Percentiles rank a stretch among this genome's conserved stretches.
Conservation (phyloP, 176 grass and related monocot species). For the Oryza punctata region DNA sequence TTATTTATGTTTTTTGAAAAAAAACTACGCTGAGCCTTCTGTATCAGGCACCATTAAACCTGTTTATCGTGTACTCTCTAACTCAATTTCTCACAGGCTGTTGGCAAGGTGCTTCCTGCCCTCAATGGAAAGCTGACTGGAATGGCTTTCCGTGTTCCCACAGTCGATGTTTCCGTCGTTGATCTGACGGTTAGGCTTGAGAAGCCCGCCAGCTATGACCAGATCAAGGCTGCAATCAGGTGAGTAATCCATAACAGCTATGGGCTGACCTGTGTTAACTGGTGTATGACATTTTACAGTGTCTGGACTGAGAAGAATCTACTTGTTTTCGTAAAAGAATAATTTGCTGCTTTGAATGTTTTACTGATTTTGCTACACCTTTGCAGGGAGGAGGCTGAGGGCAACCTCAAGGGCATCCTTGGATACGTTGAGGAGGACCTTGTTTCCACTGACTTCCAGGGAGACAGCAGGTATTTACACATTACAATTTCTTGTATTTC, state of each 20-base stretch:
- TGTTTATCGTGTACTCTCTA: neutral
- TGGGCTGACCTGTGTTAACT: neutral
- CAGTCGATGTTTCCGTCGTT: constrained; percentile 72
- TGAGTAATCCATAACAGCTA: constrained; percentile 18
- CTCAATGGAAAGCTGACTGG: constrained; percentile 82
- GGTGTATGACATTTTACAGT: neutral
- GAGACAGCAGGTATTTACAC: constrained; percentile 75
- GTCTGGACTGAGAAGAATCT: neutral
- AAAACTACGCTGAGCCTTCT: neutral
- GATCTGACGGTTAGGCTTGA: constrained; percentile 75
- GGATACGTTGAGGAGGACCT: constrained; percentile 92
- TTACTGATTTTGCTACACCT: neutral
- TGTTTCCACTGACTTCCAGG: constrained; percentile 89
- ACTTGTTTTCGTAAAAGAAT: no score
- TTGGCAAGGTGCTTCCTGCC: constrained; percentile 73
- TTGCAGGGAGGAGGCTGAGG: constrained; percentile 82
- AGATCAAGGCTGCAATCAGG: constrained; percentile 85
- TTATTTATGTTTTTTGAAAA: neutral
- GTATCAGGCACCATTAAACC: neutral
- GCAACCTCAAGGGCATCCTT: constrained; percentile 81
- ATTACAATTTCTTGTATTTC: neutral
- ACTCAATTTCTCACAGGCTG: constrained; percentile 43
- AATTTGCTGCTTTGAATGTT: neutral
- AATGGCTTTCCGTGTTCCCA: constrained; percentile 85
- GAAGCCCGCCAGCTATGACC: constrained; percentile 70